Evolutionary conservation across 768 basidiomycete species (phyloP), one percentile per base, ranked within the genome.

Genomic region (Solioccasus polychromus): DNA sequence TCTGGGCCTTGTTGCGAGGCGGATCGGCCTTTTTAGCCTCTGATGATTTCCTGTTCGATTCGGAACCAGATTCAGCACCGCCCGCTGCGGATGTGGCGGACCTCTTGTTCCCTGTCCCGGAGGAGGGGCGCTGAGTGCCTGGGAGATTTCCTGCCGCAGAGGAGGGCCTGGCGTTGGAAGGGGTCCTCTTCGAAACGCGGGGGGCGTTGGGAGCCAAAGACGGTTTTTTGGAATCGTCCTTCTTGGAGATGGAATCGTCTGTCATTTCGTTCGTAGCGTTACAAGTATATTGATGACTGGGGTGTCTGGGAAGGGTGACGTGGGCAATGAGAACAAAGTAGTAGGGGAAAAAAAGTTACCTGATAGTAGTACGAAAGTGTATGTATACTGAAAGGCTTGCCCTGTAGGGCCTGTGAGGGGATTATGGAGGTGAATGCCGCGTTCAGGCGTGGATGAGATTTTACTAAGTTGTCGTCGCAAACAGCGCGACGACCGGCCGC

Each of bases 371-470:
- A 75, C 70, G 71, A 65, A 67, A 57, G 65, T 67, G 57, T 49
- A 29, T 57, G 43, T 61, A 56, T 55, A 64, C 69, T 76, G 74
- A 70, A 75, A 68, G 82, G 79, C 79, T 86, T 88, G 86, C 88
- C 88, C 85, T 86, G 88, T 76, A 73, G 88, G 88, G 88, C 88
- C 73, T 82, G 86, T 89, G 87, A 75, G 82, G 70, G 61, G 62
- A 71, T 65, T 74, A 74, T 73, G 72, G 70, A 58, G 70, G 76
- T 76, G 76, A 61, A 68, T 77, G 75, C 75, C 75, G 76, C 57
- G 71, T 55, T 60, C 65, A 74, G 75, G 75, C 75, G 73, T 74
- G 74, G 66, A 71, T 68, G 67, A 57, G 63, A 58, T 60, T 65
- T 68, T 65, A 71, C 69, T 72, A 69, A n/a, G 68, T 55, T 54